These are phyloP conservation scores for Cubamyces lactineus DNA, from an alignment of 768 basidiomycete genomes.

Conservation along the genomic window DNA sequence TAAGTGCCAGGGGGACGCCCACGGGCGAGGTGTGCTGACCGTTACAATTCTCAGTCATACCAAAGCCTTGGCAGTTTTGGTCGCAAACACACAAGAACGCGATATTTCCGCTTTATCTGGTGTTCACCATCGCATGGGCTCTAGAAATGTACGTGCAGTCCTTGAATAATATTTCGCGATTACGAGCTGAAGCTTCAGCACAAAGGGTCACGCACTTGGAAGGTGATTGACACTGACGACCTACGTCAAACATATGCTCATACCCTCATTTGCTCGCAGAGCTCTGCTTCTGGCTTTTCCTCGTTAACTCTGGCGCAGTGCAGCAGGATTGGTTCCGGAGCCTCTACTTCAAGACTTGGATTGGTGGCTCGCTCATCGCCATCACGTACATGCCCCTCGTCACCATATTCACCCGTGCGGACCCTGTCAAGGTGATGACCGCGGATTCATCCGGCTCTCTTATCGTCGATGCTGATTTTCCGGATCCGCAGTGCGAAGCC, in stretches of 20 bases:
- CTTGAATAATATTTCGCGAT: not conserved
- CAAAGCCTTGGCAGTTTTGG: constrained; percentile 69
- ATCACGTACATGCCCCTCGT: constrained; percentile 71
- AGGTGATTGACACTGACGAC: constrained; percentile 45
- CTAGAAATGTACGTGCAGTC: constrained; percentile 65
- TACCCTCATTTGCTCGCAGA: constrained; percentile 44
- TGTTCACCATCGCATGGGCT: constrained; percentile 69
- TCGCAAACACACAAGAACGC: constrained; percentile 44
- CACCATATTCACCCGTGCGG: constrained; percentile 60
- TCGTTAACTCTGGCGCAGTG: constrained; percentile 63
- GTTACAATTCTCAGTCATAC: constrained; percentile 49
- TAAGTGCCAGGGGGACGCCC: constrained; percentile 38
- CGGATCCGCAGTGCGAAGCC: constrained; percentile 60
- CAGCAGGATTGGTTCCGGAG: constrained; percentile 81
- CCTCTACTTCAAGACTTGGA: constrained; percentile 75
- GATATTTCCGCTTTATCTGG: constrained; percentile 67
- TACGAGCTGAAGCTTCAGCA: not conserved
- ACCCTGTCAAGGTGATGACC: constrained; percentile 56
- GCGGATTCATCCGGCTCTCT: too few species aligned
- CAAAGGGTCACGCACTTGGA: constrained; percentile 77
- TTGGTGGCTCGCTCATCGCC: constrained; percentile 61
- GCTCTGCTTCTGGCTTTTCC: constrained; percentile 87
- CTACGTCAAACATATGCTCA: not conserved
- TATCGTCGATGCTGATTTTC: not conserved
- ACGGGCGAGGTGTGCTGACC: constrained; percentile 1